Evolutionary conservation across 2,329 filamentous ascomycete species (phyloP).

Genomic region (Lecanoromycetidae sp.): DNA sequence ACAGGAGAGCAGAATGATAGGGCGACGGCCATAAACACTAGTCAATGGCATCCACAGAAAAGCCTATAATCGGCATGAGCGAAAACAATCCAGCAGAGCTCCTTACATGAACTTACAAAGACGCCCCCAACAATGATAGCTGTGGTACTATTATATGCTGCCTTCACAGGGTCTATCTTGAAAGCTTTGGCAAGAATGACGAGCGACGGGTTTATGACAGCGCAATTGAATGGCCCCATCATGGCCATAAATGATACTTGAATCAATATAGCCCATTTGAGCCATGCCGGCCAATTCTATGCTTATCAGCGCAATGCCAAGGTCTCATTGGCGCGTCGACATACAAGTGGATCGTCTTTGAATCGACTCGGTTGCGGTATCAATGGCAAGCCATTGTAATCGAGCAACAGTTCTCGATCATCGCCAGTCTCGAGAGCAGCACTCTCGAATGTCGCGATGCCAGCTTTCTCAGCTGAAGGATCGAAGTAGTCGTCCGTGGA

Average conservation of each 20-base stretch:
- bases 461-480: too few relatives aligned
- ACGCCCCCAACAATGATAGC: background rate
- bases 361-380: slow-evolving; percentile 35
- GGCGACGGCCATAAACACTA: slow-evolving; percentile 42
- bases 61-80: too few relatives aligned
- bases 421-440: too few relatives aligned
- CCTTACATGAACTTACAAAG: too few relatives aligned
- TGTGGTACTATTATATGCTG: background rate
- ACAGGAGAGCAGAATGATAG: slow-evolving; percentile 38
- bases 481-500: too few relatives aligned
- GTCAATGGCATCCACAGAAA: slow-evolving; percentile 39
- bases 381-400: slow-evolving; percentile 24
- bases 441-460: too few relatives aligned
- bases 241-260: slow-evolving; percentile 1
- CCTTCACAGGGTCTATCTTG: background rate
- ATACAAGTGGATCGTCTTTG: slow-evolving; percentile 42
- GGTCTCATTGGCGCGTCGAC: too few relatives aligned
- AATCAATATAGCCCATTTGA: background rate
- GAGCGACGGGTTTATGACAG: background rate
- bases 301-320: too few relatives aligned
- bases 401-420: too few relatives aligned
- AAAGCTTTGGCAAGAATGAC: background rate
- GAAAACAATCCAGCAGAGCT: too few relatives aligned
- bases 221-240: background rate
- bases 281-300: slow-evolving; percentile 36